A percentile compares a stretch with the other conserved stretches of the same genome.
Conservation (phyloP, 441 rosid genomes). For the Oxalis stricta region DNA sequence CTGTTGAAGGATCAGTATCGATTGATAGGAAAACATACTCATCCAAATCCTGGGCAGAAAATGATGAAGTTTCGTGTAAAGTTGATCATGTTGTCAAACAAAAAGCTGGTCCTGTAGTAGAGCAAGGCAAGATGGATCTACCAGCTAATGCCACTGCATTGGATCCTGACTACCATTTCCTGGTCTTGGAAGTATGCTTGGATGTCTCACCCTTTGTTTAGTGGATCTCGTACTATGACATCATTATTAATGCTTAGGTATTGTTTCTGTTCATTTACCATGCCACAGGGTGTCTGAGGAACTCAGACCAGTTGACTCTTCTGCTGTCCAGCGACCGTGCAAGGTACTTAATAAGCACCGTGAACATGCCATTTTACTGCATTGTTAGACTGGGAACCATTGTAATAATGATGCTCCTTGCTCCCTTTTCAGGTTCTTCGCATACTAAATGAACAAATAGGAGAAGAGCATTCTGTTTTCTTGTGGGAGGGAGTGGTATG, state of each 20-base stretch:
- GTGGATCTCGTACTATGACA: neutral
- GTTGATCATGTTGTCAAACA: too few relatives aligned
- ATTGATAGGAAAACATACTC: constrained; percentile 20
- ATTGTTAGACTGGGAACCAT: constrained; percentile 9
- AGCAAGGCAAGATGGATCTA: constrained; percentile 16
- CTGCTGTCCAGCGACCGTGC: constrained; percentile 29
- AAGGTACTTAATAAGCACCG: constrained; percentile 40
- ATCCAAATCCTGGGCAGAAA: constrained; percentile 23
- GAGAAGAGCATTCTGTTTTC: constrained; percentile 62
- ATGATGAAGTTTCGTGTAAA: constrained; percentile 14
- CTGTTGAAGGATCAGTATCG: constrained; percentile 45
- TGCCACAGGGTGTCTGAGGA: constrained; percentile 68
- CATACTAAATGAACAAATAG: constrained; percentile 74
- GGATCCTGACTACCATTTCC: constrained; percentile 35
- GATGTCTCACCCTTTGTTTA: neutral
- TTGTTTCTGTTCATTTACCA: constrained; percentile 8
- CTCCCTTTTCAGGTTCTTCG: constrained; percentile 72
- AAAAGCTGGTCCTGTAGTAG: constrained; percentile 10
- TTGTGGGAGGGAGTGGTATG: constrained; percentile 88
- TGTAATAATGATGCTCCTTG: constrained; percentile 12
- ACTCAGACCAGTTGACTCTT: constrained; percentile 22
- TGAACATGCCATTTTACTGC: constrained; percentile 1
- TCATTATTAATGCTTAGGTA: neutral
- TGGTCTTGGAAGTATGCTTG: constrained; percentile 72
- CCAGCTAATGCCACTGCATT: constrained; percentile 15